Base-by-base conservation (phyloP, 495 filamentous ascomycete genomes). In the Xylaria scruposa region DNA sequence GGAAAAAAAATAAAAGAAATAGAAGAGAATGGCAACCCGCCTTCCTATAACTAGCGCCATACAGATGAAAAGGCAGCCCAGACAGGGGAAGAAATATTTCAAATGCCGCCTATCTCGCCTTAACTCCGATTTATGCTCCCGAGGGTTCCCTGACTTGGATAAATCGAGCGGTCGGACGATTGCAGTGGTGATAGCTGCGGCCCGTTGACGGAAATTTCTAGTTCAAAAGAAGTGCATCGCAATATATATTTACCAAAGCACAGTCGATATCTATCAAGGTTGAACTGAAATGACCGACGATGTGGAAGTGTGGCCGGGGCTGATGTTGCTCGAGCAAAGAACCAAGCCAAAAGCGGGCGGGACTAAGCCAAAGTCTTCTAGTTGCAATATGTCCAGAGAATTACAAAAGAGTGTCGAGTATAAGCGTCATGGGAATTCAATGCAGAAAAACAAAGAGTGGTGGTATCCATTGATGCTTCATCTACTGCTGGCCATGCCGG, bases 41-140 rank as follows among this genome's bases (percentile, higher is more conserved):
- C 56, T 63, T 68, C 70, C 63, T 72, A 63, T 72, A 68, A 68
- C 70, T 72, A 72, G 70, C 70, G 70, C 70, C 70, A 36, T 47
- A 68, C 63, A 31, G 6, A 46, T 62, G 31, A 24, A 67, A 67
- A 59, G 51, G 62, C 46, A 51, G 36, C n/a, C 60, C 58, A 26
- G 36, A 40, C 46, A 70, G 46, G 49, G 49, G 59, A 66, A 24
- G 60, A 17, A 49, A 67, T 26, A 67, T 59, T 67, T 67, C 64
- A 44, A 36, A 66, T 46, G 56, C 65, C 56, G 56, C 65, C 70
- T 56, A 54, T 33, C 38, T 68, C 56, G 54, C 64, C 63, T 17
- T 59, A 72, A 72, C 70, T 51, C 70, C 70, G 44, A 40, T 72
- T 51, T 46, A 72, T 72, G 70, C 70, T 72, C 62, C 62, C n/a